Evolutionary conservation across 805 yeast species (phyloP), one percentile per base, ranked within the genome.

Genomic region (Wickerhamiella alocasiicola): DNA sequence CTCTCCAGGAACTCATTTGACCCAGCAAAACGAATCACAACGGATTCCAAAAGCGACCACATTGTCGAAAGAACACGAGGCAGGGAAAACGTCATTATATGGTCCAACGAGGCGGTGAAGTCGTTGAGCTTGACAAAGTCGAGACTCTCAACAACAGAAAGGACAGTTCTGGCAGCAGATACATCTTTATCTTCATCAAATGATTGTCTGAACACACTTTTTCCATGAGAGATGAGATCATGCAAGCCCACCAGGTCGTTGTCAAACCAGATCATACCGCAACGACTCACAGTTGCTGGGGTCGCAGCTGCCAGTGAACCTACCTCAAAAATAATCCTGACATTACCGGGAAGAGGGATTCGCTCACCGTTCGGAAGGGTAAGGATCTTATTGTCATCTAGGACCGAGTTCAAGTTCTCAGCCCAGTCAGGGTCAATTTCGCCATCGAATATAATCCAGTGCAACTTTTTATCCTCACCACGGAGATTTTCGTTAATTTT

Each of bases 351-450:
- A 1, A 88, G 57, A 1, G 69, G 62, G 5, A 88, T 54, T 17
- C 95, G 70, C 55, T 88, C 97, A 29, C 97, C 97, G 53, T 76
- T 84, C 0, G 97, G 91, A 7, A 88, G 62, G 0, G 96, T 85
- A 31, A 88, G 59, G 1, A 80, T 48, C 47, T 72, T 75, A 59
- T 85, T 88, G 49, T 88, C 97, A 59, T 88, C 97, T 13, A 88
- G 64, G 7, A 85, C 91, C 62, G 94, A 80, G 61, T 88, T 88
- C 48, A 88, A 63, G 42, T 80, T 79, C 52, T 88, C 97, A 1
- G 83, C 83, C 94, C 96, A 88, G 29, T 74, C 76, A 0, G 97
- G 96, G 54, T 88, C 96, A 26, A 88, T 72, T 50, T 84, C 95
- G 29, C 96, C 93, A 59, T 88, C 96, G 54, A 88, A 81, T 0